Conservation (phyloP, 2,329 filamentous ascomycete genomes). For the Aspergillus brunneoviolaceus region DNA sequence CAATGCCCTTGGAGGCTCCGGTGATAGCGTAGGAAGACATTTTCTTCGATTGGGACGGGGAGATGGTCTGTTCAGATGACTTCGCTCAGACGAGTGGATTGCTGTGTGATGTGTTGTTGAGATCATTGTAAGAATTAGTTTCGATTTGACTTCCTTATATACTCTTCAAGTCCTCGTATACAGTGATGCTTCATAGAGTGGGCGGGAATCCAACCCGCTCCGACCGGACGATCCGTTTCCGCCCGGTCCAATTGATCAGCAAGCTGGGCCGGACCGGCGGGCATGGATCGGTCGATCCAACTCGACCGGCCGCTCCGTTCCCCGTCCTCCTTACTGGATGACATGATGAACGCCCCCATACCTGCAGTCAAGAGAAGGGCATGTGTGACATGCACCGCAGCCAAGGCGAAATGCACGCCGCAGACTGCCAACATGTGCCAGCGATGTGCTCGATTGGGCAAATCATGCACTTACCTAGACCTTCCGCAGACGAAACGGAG, state of each 20-base stretch:
- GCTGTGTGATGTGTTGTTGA: neutral
- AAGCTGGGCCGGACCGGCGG: too few relatives aligned
- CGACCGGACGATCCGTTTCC: conserved; percentile 1
- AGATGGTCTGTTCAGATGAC: too few relatives aligned
- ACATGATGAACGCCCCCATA: neutral
- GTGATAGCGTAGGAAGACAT: conserved; percentile 42
- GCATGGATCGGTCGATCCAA: too few relatives aligned
- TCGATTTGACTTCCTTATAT: neutral
- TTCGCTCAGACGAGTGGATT: too few relatives aligned
- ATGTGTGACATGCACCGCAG: conserved; percentile 24
- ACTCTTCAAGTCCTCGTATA: neutral
- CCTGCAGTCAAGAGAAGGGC: conserved; percentile 22
- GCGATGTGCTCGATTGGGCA: conserved; percentile 22
- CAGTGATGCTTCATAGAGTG: too few relatives aligned
- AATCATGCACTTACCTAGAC: conserved; percentile 27
- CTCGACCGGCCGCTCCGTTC: conserved; percentile 1
- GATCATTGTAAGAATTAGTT: neutral
- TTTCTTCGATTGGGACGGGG: too few relatives aligned
- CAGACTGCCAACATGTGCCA: conserved; percentile 21
- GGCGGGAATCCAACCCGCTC: neutral
- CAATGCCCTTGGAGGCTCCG: conserved; percentile 35
- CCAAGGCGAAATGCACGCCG: conserved; percentile 27
- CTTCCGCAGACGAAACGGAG: conserved; percentile 27
- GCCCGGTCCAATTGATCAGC: neutral
- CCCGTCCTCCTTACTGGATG: neutral